phyloP scores from a whole-genome alignment of 139 green algal species.

The Raphidocelis subcapitata region DNA sequence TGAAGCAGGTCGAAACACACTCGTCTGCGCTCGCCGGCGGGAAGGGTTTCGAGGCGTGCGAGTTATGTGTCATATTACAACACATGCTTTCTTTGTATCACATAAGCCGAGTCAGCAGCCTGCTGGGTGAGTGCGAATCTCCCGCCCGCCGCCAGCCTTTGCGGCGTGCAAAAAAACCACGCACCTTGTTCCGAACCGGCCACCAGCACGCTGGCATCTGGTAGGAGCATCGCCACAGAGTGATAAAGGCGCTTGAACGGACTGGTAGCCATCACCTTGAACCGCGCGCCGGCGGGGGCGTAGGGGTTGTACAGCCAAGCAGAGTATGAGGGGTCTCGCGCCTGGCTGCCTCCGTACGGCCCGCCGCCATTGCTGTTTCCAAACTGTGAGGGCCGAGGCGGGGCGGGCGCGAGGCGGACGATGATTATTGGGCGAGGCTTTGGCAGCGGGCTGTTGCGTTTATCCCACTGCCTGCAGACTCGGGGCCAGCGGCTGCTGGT shows the following conservation, averaged over 20 bases:
- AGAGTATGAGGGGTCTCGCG: no score
- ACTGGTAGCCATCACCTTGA: neutral
- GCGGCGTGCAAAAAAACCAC: no score
- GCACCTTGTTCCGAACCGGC: neutral
- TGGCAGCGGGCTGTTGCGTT: no score
- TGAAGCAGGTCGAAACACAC: neutral
- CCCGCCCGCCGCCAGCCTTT: no score
- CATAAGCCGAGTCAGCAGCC: neutral
- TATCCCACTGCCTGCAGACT: no score
- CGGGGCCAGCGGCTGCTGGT: no score
- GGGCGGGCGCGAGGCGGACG: no score
- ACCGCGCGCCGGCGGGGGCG: neutral
- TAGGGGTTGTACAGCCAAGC: no score
- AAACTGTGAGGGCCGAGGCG: no score
- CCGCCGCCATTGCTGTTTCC: no score
- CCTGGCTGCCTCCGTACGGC: no score
- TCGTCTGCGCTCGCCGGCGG: neutral
- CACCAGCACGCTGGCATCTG: neutral
- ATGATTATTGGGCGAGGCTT: no score
- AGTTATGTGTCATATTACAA: neutral
- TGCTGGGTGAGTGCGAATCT: neutral
- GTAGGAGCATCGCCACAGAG: neutral
- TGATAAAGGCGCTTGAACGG: neutral
- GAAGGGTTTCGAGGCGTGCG: neutral
- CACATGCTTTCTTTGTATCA: neutral